These are phyloP conservation scores for Myriosclerotinia duriaeana DNA, from an alignment of 2,329 filamentous ascomycete species.

Conservation along the genomic window DNA sequence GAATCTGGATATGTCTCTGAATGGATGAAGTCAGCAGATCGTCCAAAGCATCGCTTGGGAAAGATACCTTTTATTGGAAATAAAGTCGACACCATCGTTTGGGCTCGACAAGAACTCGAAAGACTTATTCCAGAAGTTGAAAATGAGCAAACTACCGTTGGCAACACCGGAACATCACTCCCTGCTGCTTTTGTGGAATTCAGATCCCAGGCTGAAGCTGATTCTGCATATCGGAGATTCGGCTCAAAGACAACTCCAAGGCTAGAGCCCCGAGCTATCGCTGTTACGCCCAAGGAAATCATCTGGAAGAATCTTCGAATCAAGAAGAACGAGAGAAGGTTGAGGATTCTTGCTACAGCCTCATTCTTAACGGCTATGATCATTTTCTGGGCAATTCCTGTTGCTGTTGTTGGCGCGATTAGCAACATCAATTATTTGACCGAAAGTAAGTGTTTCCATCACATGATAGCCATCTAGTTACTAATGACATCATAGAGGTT, in stretches of 20 bases:
- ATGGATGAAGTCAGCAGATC: conserved; percentile 69
- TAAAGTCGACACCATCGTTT: conserved; percentile 93
- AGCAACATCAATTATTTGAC: conserved; percentile 77
- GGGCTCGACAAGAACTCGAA: conserved; percentile 75
- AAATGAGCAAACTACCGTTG: conserved; percentile 57
- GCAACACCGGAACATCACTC: conserved; percentile 53
- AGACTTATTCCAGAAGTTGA: conserved; percentile 71
- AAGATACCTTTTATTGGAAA: conserved; percentile 71
- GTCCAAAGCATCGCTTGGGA: conserved; percentile 72
- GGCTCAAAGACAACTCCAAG: conserved; percentile 80
- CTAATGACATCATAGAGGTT: conserved; percentile 43
- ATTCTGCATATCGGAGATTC: conserved; percentile 79
- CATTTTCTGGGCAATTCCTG: conserved; percentile 77
- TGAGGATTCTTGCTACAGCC: conserved; percentile 66
- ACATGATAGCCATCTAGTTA: neutral
- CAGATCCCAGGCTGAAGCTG: conserved; percentile 73
- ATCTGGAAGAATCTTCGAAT: conserved; percentile 85
- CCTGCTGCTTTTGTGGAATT: conserved; percentile 86
- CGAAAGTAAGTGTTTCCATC: conserved; percentile 39
- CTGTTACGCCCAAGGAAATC: conserved; percentile 75
- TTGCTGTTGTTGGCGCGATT: conserved; percentile 78
- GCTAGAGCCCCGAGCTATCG: conserved; percentile 77
- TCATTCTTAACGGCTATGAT: conserved; percentile 73
- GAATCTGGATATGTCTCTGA: conserved; percentile 68
- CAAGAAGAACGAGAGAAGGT: conserved; percentile 76